phyloP scores from a whole-genome alignment of 345 rosid species.

The Euphorbia pulcherrima region DNA sequence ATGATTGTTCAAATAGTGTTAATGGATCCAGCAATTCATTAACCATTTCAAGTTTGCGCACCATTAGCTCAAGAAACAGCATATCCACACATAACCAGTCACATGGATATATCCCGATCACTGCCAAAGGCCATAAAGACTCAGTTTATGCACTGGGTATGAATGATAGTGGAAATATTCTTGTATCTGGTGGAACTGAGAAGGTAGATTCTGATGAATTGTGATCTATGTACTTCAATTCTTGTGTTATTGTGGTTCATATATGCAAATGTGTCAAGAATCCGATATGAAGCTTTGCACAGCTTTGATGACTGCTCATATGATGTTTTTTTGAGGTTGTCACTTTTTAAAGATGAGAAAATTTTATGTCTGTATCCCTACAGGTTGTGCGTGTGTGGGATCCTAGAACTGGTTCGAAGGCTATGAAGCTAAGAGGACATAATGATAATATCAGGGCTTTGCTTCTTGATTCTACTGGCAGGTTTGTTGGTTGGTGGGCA shows the following conservation, averaged over 20 bases:
- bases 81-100: constrained; percentile 69
- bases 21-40: constrained; percentile 53
- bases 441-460: constrained; percentile 89
- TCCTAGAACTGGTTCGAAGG: constrained; percentile 91
- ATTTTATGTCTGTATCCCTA: constrained; percentile 14
- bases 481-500: constrained; percentile 50
- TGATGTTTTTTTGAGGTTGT: not conserved
- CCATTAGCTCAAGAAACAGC: constrained; percentile 78
- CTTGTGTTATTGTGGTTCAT: not conserved
- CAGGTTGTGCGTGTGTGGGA: constrained; percentile 99
- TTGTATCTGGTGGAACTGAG: constrained; percentile 99
- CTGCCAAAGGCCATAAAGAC: constrained; percentile 99
- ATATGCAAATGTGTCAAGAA: not conserved
- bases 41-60: constrained; percentile 67
- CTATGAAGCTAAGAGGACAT: constrained; percentile 95
- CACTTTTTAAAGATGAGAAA: not conserved
- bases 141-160: constrained; percentile 97
- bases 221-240: not conserved
- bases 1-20: constrained; percentile 66
- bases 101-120: constrained; percentile 68
- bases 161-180: constrained; percentile 85
- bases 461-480: constrained; percentile 90
- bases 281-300: not conserved
- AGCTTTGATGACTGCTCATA: constrained; percentile 8
- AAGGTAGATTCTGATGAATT: constrained; percentile 47